Percentiles rank a stretch among this genome's conserved stretches.
These are phyloP conservation scores for Pezicula carpinea DNA, from an alignment of 2,329 filamentous ascomycete genomes.

Conservation along the genomic window DNA sequence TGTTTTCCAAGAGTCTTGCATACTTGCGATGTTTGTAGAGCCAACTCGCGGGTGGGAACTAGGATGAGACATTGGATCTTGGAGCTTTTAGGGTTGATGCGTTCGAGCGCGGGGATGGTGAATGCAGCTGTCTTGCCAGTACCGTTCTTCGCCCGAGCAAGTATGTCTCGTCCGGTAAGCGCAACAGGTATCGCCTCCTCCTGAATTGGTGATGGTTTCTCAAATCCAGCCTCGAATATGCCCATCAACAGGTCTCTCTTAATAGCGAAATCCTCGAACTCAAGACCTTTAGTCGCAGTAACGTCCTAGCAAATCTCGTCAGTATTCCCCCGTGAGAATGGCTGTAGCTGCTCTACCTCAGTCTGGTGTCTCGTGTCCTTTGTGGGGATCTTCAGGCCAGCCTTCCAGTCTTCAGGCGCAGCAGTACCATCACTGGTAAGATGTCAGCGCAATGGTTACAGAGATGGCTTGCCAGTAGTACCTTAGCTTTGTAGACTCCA, in stretches of 20 bases:
- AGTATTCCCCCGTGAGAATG: slow-evolving; percentile 10
- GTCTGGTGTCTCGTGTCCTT: slow-evolving; percentile 78
- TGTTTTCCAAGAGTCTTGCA: slow-evolving; percentile 99
- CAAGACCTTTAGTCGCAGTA: slow-evolving; percentile 92
- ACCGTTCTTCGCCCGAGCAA: slow-evolving; percentile 96
- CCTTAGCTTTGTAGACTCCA: slow-evolving; percentile 49
- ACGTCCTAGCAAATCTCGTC: slow-evolving; percentile 66
- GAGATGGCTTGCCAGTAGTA: slow-evolving; percentile 23
- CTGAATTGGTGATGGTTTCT: slow-evolving; percentile 98
- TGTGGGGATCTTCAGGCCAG: slow-evolving; percentile 63
- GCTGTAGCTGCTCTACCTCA: slow-evolving; percentile 47
- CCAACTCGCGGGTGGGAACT: slow-evolving; percentile 93
- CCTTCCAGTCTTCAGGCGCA: slow-evolving; percentile 66
- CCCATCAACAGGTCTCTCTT: slow-evolving; percentile 97
- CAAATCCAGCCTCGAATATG: slow-evolving; percentile 98
- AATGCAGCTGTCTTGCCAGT: slow-evolving; percentile 98
- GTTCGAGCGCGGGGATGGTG: slow-evolving; percentile 90
- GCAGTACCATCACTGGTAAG: slow-evolving; percentile 39
- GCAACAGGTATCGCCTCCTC: slow-evolving; percentile 98
- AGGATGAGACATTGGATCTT: slow-evolving; percentile 97
- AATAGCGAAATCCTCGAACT: slow-evolving; percentile 95
- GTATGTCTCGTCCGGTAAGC: slow-evolving; percentile 87
- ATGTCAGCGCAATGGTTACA: slow-evolving; percentile 33
- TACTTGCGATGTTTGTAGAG: slow-evolving; percentile 97
- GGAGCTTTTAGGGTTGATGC: slow-evolving; percentile 92